These are phyloP conservation scores for Pichia cabralensis DNA, from an alignment of 805 yeast species.

Conservation along the genomic window DNA sequence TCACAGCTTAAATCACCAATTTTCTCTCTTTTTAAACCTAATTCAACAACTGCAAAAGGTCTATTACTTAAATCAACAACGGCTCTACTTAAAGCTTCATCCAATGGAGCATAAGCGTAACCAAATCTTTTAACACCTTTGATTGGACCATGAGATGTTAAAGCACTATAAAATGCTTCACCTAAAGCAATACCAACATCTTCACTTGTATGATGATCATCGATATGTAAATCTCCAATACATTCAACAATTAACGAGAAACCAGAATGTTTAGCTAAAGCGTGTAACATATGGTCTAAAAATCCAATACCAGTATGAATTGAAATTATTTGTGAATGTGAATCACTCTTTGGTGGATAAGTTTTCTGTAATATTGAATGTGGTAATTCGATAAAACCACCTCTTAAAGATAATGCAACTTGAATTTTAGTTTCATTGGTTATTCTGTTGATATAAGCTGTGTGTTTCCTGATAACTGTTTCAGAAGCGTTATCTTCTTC, in stretches of 20 bases:
- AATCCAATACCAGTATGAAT: slow-evolving; percentile 92
- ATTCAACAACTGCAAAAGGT: slow-evolving; percentile 82
- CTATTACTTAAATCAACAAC: slow-evolving; percentile 93
- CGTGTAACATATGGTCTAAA: slow-evolving; percentile 95
- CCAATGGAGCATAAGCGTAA: slow-evolving; percentile 87
- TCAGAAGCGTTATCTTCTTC: slow-evolving; percentile 7
- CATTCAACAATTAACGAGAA: slow-evolving; percentile 90
- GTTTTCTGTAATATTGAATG: slow-evolving; percentile 40
- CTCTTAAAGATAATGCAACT: slow-evolving; percentile 73
- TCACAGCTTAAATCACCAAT: slow-evolving; percentile 88
- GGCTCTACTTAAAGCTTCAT: slow-evolving; percentile 90
- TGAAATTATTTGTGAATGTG: slow-evolving; percentile 61
- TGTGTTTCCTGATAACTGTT: slow-evolving; percentile 12
- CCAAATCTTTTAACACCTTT: slow-evolving; percentile 92
- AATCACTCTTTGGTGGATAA: slow-evolving; percentile 24
- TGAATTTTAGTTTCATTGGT: slow-evolving; percentile 95
- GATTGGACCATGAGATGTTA: slow-evolving; percentile 53
- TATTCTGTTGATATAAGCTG: slow-evolving; percentile 48
- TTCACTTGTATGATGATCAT: slow-evolving; percentile 95
- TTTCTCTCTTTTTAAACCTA: slow-evolving; percentile 86
- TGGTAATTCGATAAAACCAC: slow-evolving; percentile 64
- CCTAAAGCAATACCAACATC: slow-evolving; percentile 94
- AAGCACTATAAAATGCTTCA: slow-evolving; percentile 75
- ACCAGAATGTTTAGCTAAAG: slow-evolving; percentile 92
- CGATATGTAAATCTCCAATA: slow-evolving; percentile 89